Conservation (phyloP, 371 early-diverging fungal species). For the Mortierella polycephala region DNA sequence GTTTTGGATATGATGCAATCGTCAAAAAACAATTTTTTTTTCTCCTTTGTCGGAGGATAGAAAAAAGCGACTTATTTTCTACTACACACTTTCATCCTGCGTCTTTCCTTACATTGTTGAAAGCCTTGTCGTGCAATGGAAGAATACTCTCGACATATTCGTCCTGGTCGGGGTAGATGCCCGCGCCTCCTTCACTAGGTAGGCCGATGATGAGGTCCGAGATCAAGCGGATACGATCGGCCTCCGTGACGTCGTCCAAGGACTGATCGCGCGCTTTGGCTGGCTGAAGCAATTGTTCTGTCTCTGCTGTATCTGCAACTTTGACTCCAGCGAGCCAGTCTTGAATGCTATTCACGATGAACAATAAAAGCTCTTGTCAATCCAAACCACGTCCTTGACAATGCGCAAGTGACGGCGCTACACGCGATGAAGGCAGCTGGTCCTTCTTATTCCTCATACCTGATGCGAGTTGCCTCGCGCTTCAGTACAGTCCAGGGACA, state of each 20-base stretch:
- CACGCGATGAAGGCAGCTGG: not conserved
- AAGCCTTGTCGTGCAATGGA: conserved; percentile 80
- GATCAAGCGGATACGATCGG: conserved; percentile 81
- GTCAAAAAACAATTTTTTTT: too few relatives aligned
- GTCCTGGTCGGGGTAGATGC: conserved; percentile 65
- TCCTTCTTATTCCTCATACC: conserved; percentile 10
- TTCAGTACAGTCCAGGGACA: conserved; percentile 50
- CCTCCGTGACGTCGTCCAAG: conserved; percentile 61
- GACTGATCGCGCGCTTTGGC: conserved; percentile 29
- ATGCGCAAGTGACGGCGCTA: too few relatives aligned
- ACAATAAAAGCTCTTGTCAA: not conserved
- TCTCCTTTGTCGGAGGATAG: too few relatives aligned
- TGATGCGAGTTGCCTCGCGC: conserved; percentile 36
- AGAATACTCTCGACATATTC: conserved; percentile 76
- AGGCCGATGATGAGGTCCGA: conserved; percentile 77
- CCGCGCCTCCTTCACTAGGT: conserved; percentile 77
- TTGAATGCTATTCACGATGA: conserved; percentile 57
- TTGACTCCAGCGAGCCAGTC: conserved; percentile 77
- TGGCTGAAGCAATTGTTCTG: conserved; percentile 45
- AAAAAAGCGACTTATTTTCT: not conserved
- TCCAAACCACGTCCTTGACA: too few relatives aligned
- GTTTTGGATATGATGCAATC: not conserved
- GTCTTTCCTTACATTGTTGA: conserved; percentile 67
- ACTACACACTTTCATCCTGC: not conserved
- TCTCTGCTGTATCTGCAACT: conserved; percentile 45